Evolutionary conservation across 129 eudicot species (phyloP).

Genomic region (Dittrichia graveolens): DNA sequence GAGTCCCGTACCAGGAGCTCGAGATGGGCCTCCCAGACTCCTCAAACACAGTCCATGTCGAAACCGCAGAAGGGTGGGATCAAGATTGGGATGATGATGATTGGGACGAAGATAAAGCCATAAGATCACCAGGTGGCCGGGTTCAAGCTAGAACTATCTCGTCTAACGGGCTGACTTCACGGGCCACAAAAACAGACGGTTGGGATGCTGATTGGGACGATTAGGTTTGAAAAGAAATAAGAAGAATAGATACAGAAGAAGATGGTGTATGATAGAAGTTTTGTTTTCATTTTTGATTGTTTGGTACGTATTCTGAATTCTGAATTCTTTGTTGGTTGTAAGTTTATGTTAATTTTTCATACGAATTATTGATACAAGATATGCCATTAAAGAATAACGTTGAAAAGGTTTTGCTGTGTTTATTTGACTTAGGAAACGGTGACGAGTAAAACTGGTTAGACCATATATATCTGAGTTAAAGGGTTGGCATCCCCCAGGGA

Average conservation of each 20-base stretch:
- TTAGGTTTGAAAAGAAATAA: conserved; percentile 18
- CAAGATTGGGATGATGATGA: conserved; percentile 63
- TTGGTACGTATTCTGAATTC: conserved; percentile 4
- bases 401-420: neutral
- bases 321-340: conserved; percentile 30
- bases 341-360: conserved; percentile 16
- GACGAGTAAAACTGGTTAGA: too few relatives aligned
- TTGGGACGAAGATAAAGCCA: conserved; percentile 73
- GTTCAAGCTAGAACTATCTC: conserved; percentile 15
- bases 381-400: conserved; percentile 12
- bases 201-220: conserved; percentile 44
- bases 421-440: too few relatives aligned
- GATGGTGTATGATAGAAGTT: conserved; percentile 36
- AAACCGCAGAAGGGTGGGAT: conserved; percentile 56
- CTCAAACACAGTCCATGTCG: conserved; percentile 32
- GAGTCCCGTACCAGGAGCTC: conserved; percentile 63
- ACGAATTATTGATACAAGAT: conserved; percentile 27
- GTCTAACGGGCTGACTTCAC: conserved; percentile 34
- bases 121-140: conserved; percentile 46
- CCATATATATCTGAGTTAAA: too few relatives aligned
- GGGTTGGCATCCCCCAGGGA: too few relatives aligned
- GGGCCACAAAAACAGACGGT: conserved; percentile 24
- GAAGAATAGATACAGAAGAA: conserved; percentile 25
- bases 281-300: conserved; percentile 23
- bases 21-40: conserved; percentile 53